phyloP scores from a whole-genome alignment of 495 filamentous ascomycete genomes.

The Sporormia fimetaria region DNA sequence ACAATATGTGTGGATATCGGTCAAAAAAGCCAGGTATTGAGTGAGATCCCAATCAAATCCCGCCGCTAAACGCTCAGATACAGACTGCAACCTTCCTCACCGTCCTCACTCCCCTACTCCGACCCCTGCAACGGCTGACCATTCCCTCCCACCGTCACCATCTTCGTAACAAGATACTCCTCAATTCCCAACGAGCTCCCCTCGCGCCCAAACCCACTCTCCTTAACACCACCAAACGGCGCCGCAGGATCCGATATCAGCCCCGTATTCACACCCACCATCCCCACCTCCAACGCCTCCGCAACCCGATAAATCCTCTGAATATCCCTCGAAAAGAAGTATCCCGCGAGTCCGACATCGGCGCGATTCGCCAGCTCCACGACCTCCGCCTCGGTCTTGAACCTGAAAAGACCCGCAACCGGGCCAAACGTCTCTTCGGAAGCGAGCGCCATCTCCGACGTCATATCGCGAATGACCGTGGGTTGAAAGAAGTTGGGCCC shows the following conservation, averaged over 20 bases:
- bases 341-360: conserved; percentile 41
- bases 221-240: conserved; percentile 83
- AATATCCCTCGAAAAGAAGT: conserved; percentile 40
- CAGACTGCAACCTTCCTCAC: too few relatives aligned
- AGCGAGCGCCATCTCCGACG: conserved; percentile 38
- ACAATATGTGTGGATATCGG: too few relatives aligned
- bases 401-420: conserved; percentile 41
- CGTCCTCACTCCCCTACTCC: conserved; percentile 2
- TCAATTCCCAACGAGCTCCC: conserved; percentile 85
- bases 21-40: too few relatives aligned
- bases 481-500: conserved; percentile 42
- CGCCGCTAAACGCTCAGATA: too few relatives aligned
- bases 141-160: conserved; percentile 54
- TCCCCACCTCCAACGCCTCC: conserved; percentile 41
- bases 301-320: conserved; percentile 39
- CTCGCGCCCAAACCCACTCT: conserved; percentile 85
- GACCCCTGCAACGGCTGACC: conserved; percentile 21
- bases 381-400: conserved; percentile 42
- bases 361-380: conserved; percentile 39
- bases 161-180: conserved; percentile 82
- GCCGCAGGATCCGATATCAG: conserved; percentile 36
- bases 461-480: conserved; percentile 39
- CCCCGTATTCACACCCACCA: conserved; percentile 44
- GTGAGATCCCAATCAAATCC: too few relatives aligned
- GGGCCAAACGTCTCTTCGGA: conserved; percentile 51